These are phyloP conservation scores for Bertia moriformis DNA, from an alignment of 2,329 filamentous ascomycete species.

Conservation along the genomic window DNA sequence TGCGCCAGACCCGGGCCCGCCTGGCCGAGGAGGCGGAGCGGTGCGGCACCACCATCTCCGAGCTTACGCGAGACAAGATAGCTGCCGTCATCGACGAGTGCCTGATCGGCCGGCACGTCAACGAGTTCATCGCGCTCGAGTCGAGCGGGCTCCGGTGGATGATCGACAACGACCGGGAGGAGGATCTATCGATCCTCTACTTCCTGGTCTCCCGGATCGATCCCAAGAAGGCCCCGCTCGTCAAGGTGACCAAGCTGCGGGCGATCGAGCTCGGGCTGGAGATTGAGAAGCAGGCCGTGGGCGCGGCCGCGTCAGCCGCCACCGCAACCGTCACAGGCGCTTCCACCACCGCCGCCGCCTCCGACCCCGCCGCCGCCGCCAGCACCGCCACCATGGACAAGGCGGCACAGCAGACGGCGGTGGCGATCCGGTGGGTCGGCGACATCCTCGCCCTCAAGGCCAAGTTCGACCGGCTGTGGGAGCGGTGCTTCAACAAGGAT, in stretches of 20 bases:
- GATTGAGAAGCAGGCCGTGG: constrained; percentile 49
- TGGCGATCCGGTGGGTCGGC: constrained; percentile 89
- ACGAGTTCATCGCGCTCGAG: constrained; percentile 72
- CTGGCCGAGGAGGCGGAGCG: constrained; percentile 70
- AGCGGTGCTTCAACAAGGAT: constrained; percentile 59
- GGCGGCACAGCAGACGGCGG: constrained; percentile 66
- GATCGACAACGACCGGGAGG: constrained; percentile 74
- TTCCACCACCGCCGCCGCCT: constrained; percentile 31
- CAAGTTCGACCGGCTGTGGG: constrained; percentile 75
- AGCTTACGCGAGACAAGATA: constrained; percentile 59
- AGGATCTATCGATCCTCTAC: constrained; percentile 71
- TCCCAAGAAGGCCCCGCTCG: constrained; percentile 54
- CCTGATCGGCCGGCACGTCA: constrained; percentile 63
- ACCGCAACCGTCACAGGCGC: constrained; percentile 16
- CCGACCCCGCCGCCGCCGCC: constrained; percentile 29
- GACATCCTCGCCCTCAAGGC: constrained; percentile 75
- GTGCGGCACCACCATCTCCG: constrained; percentile 68
- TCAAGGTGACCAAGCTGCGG: constrained; percentile 55
- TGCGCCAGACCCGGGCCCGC: constrained; percentile 59
- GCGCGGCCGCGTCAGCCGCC: constrained; percentile 10
- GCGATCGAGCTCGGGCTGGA: constrained; percentile 69
- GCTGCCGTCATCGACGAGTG: constrained; percentile 65
- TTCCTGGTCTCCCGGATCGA: constrained; percentile 68
- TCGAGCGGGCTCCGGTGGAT: constrained; percentile 73
- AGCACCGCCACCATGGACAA: constrained; percentile 32